These are phyloP conservation scores for Coffea humblotiana DNA, from an alignment of 305 asterid species.

Conservation along the genomic window DNA sequence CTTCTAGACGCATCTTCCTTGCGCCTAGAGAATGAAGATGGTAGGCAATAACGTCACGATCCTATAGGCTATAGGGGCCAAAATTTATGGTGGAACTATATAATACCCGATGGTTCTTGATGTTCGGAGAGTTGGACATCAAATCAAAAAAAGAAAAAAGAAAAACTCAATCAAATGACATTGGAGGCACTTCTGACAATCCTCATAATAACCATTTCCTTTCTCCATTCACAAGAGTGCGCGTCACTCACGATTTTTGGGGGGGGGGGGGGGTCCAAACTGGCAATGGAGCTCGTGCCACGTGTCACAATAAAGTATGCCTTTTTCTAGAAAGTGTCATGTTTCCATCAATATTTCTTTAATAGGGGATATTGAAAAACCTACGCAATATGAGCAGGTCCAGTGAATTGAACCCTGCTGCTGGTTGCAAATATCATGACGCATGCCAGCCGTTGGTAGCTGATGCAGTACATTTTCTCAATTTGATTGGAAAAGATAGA, in stretches of 20 bases:
- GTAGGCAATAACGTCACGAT: background rate
- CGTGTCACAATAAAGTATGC: slow-evolving; percentile 16
- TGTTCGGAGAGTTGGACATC: background rate
- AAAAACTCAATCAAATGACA: background rate
- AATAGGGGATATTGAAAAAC: background rate
- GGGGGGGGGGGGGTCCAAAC: slow-evolving; percentile 15
- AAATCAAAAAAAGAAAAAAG: background rate
- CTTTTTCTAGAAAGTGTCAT: background rate
- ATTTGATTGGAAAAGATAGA: background rate
- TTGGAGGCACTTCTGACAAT: slow-evolving; percentile 13
- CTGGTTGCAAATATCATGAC: background rate
- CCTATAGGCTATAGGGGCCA: background rate
- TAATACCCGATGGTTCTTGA: background rate
- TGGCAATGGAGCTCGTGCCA: slow-evolving; percentile 12
- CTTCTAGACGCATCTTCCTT: background rate
- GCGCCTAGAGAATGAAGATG: slow-evolving; percentile 6
- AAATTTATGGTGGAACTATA: background rate
- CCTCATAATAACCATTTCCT: background rate
- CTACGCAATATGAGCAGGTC: background rate
- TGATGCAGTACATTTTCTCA: background rate
- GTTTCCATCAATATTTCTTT: background rate
- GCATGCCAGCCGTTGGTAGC: background rate
- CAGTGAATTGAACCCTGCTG: background rate
- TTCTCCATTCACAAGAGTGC: slow-evolving; percentile 8
- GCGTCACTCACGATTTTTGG: slow-evolving; percentile 6